Percentiles rank a stretch among this genome's conserved stretches.
These are phyloP conservation scores for Hydnomerulius pinastri DNA, from an alignment of 768 basidiomycete genomes.

Conservation along the genomic window DNA sequence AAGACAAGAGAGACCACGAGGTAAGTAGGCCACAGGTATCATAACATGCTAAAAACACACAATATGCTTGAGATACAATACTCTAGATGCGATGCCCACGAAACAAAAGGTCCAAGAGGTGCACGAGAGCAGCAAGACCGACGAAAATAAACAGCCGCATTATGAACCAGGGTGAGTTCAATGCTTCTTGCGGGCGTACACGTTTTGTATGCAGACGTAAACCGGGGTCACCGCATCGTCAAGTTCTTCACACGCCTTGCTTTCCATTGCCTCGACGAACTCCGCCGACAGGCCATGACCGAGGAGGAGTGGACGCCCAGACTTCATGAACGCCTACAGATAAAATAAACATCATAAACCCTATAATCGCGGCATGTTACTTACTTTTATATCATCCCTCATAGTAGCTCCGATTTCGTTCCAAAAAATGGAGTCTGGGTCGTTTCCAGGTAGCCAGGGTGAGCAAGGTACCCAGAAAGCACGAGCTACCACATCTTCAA, in stretches of 20 bases:
- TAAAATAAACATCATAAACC: not conserved
- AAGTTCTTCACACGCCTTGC: conserved; percentile 53
- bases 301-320: conserved; percentile 68
- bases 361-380: conserved; percentile 7
- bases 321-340: conserved; percentile 60
- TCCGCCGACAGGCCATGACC: conserved; percentile 58
- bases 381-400: conserved; percentile 62
- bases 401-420: conserved; percentile 46
- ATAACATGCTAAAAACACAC: conserved; percentile 17
- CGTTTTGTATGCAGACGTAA: conserved; percentile 59
- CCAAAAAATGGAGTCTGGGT: conserved; percentile 32
- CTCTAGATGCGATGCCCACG: conserved; percentile 19
- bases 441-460: conserved; percentile 41
- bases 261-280: conserved; percentile 55
- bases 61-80: conserved; percentile 22
- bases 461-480: conserved; percentile 67
- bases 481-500: conserved; percentile 58
- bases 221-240: conserved; percentile 44
- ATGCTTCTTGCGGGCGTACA: conserved; percentile 49
- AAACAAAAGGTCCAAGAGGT: conserved; percentile 6
- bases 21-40: conserved; percentile 2
- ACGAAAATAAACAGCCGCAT: conserved; percentile 1
- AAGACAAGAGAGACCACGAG: not conserved
- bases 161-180: conserved; percentile 11
- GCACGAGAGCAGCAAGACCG: conserved; percentile 1